These are phyloP conservation scores for Thermomyces lanuginosus DNA, from an alignment of 2,329 filamentous ascomycete genomes.

Conservation along the genomic window DNA sequence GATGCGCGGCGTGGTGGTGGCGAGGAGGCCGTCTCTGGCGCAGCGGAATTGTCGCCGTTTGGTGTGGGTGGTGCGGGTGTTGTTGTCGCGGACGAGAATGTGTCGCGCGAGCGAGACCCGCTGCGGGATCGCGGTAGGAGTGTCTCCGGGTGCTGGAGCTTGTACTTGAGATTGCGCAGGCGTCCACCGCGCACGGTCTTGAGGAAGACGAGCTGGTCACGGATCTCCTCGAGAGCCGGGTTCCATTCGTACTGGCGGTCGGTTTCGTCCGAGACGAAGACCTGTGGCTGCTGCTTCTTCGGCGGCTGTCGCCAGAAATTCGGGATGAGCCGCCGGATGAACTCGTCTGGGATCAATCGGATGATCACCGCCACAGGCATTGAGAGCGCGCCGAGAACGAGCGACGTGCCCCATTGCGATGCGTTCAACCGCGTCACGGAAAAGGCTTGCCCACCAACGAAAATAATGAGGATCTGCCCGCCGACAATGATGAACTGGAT, in stretches of 20 bases:
- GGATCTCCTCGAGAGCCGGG: conserved; percentile 44
- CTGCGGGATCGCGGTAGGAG: conserved; percentile 29
- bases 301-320: conserved; percentile 20
- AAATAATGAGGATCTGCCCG: conserved; percentile 56
- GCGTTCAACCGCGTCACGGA: conserved; percentile 45
- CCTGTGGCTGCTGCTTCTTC: conserved; percentile 23
- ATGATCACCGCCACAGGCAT: conserved; percentile 49
- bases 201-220: conserved; percentile 47
- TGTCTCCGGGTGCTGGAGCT: conserved; percentile 40
- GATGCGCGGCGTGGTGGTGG: conserved; percentile 40
- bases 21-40: conserved; percentile 16
- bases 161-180: conserved; percentile 43
- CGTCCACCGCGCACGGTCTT: conserved; percentile 48
- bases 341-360: conserved; percentile 43
- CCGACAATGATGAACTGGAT: conserved; percentile 52
- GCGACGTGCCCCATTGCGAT: conserved; percentile 52
- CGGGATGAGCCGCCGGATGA: conserved; percentile 31
- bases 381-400: conserved; percentile 50
- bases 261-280: conserved; percentile 31
- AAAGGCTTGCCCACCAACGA: conserved; percentile 53
- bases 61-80: conserved; percentile 39
- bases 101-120: conserved; percentile 24
- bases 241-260: conserved; percentile 39
- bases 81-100: too few relatives aligned
- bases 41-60: conserved; percentile 38